phyloP scores from a whole-genome alignment of 371 early-diverging fungal genomes.

The Syncephalastrum contaminatum region DNA sequence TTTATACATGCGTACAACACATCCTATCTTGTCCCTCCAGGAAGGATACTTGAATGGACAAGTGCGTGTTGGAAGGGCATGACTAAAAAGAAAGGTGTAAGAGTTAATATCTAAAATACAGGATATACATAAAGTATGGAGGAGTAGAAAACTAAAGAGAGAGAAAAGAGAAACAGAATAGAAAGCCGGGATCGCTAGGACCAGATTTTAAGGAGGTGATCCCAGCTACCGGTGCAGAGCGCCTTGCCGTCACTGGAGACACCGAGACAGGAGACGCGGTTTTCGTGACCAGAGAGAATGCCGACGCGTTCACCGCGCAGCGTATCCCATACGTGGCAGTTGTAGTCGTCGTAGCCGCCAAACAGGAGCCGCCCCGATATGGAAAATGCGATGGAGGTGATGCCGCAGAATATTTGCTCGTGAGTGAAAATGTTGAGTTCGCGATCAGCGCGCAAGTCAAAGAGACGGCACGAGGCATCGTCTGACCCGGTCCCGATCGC shows the following conservation, averaged over 20 bases:
- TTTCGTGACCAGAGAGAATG: conserved; percentile 89
- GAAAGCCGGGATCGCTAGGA: no score
- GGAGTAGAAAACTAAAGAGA: no score
- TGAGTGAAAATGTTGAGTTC: conserved; percentile 94
- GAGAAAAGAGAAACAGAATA: no score
- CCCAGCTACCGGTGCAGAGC: conserved; percentile 96
- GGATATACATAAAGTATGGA: no score
- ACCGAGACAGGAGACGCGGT: conserved; percentile 93
- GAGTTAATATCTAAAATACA: no score
- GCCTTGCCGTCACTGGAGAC: conserved; percentile 95
- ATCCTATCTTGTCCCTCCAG: background rate
- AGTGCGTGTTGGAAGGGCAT: no score
- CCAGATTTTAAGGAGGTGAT: conserved; percentile 73
- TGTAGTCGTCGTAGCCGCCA: conserved; percentile 98
- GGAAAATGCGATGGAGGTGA: conserved; percentile 94
- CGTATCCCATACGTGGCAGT: conserved; percentile 97
- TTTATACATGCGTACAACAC: background rate
- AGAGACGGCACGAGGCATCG: conserved; percentile 93
- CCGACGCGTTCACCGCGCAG: conserved; percentile 92
- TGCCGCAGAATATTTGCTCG: conserved; percentile 93
- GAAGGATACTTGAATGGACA: no score
- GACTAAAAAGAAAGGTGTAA: no score
- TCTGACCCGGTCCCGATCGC: conserved; percentile 96
- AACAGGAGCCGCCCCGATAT: conserved; percentile 90
- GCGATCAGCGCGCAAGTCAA: conserved; percentile 93